Evolutionary conservation across 768 basidiomycete species (phyloP), one percentile per base, ranked within the genome.

Genomic region (Inosperma sp.): DNA sequence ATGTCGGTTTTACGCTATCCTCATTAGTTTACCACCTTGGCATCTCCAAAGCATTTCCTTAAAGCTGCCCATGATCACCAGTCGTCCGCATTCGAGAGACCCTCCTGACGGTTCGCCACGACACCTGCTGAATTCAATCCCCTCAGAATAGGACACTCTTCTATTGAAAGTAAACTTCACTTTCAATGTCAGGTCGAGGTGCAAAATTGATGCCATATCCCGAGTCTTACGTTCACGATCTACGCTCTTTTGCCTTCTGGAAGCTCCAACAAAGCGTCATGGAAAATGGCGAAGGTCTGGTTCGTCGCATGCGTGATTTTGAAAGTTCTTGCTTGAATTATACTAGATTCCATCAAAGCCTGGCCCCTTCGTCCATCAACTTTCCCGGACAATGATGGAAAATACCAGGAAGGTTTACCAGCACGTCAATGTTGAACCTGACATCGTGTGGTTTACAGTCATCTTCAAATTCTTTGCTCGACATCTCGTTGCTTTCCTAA

Each of bases 221-320:
- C 54, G 27, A 48, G 45, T 27, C 49, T 59, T 36, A 51, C 62
- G 25, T 53, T 57, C 17, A 74, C 70, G 34, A n/a, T n/a, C 68
- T 86, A 42, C 79, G 80, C 50, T 80, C 83, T 0, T 72, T 72
- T 49, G 86, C 86, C 5, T 85, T 86, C 53, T 74, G 75, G 65
- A 83, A 86, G 56, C 75, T 88, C 31, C 80, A 74, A 36, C 72
- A 75, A 59, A 84, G 78, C 54, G 73, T 88, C 17, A 72, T 73
- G 23, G 79, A 85, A 56, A 80, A 72, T 55, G 84, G 82, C 16
- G 84, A 88, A 57, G 79, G 81, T 6, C 74, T 88, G 41, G 75
- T 88, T 10, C 77, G 72, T 49, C 81, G 82, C 45, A 88, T 88
- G 86, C 82, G 82, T 49, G 81, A 86, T 56, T 84, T 81, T 61